These are phyloP conservation scores for Tephrocybe sp. DNA, from an alignment of 768 basidiomycete species.

Conservation along the genomic window DNA sequence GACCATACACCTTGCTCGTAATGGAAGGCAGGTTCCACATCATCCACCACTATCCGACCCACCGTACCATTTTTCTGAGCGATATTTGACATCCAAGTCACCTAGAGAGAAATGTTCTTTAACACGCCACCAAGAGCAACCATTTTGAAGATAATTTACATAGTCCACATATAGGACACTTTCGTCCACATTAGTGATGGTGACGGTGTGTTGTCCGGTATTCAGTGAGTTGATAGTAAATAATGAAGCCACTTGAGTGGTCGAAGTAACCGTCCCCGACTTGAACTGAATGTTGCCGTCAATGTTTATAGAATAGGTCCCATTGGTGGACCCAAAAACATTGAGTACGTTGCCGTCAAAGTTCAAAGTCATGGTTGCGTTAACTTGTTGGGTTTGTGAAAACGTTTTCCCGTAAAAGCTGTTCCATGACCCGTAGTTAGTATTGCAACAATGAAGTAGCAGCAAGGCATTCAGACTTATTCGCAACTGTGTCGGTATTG, in stretches of 20 bases:
- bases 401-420: conserved; percentile 5
- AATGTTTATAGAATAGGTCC: conserved; percentile 5
- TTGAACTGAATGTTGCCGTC: not conserved
- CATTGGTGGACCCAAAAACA: conserved; percentile 1
- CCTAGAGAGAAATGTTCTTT: not conserved
- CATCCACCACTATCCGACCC: not conserved
- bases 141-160: not conserved
- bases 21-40: conserved; percentile 5
- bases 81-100: conserved; percentile 9
- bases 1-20: not conserved
- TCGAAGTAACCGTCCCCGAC: not conserved
- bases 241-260: not conserved
- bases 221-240: not conserved
- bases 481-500: conserved; percentile 1
- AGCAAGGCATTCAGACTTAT: too few relatives aligned
- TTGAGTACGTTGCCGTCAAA: conserved; percentile 6
- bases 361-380: conserved; percentile 10
- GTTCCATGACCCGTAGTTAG: too few relatives aligned
- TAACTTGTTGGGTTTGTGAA: not conserved
- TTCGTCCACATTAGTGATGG: not conserved
- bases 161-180: conserved; percentile 5
- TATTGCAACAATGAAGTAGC: too few relatives aligned
- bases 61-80: conserved; percentile 3
- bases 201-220: conserved; percentile 5
- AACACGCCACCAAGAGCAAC: not conserved